phyloP scores from a whole-genome alignment of 2,329 filamentous ascomycete genomes.

The Thelonectria discophora region DNA sequence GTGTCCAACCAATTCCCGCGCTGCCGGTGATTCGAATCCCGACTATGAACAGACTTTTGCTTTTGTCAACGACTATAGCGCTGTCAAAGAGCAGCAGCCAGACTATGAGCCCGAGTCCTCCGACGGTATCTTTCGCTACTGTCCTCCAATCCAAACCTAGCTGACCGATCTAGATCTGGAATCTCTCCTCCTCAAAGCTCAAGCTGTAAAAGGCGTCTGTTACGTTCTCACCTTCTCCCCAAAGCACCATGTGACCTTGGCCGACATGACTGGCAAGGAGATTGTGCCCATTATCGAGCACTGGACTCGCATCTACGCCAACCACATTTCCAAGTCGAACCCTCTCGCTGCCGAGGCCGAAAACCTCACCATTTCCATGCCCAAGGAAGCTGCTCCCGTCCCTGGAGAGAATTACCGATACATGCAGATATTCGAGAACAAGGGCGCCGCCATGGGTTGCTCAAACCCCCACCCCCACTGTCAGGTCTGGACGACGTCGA shows the following conservation, averaged over 20 bases:
- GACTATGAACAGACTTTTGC: constrained; percentile 88
- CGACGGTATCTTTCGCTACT: constrained; percentile 43
- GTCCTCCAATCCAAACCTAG: background rate
- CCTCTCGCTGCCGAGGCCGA: constrained; percentile 61
- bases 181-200: constrained; percentile 79
- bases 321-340: constrained; percentile 78
- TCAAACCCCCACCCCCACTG: constrained; percentile 98
- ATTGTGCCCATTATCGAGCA: constrained; percentile 86
- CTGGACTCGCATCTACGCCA: constrained; percentile 90
- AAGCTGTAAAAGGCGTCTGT: constrained; percentile 92
- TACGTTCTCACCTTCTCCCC: constrained; percentile 96
- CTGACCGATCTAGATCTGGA: constrained; percentile 67
- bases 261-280: constrained; percentile 80
- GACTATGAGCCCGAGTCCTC: constrained; percentile 67
- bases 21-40: constrained; percentile 86
- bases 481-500: constrained; percentile 94
- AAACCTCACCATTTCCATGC: constrained; percentile 51
- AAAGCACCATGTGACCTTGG: constrained; percentile 89
- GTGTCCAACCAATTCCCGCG: constrained; percentile 89
- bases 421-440: constrained; percentile 99
- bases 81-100: constrained; percentile 91
- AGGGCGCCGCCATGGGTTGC: constrained; percentile 97
- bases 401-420: constrained; percentile 85
- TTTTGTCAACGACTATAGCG: constrained; percentile 97
- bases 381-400: constrained; percentile 46